A percentile compares a stretch with the other conserved stretches of the same genome.
Conservation (phyloP, 2,329 filamentous ascomycete species). For the Pestalotiopsis sp. region DNA sequence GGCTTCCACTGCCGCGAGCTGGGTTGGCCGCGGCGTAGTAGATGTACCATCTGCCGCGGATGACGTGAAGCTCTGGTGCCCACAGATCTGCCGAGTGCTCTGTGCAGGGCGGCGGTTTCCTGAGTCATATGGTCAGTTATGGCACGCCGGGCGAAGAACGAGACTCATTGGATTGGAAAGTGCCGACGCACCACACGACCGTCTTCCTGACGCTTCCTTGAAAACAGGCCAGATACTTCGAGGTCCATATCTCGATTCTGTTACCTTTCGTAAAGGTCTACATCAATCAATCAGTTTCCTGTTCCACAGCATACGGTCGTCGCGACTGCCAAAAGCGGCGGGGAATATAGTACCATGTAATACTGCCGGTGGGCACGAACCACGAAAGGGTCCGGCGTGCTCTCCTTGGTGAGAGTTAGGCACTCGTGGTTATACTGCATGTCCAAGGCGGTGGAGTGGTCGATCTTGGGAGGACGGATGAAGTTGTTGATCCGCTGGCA, state of each 20-base stretch:
- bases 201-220: conserved; percentile 25
- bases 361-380: conserved; percentile 25
- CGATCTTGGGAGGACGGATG: neutral
- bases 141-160: neutral
- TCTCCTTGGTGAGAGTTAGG: conserved; percentile 31
- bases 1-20: conserved; percentile 30
- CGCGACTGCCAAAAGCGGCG: neutral
- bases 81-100: conserved; percentile 33
- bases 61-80: conserved; percentile 34
- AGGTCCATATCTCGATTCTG: conserved; percentile 34
- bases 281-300: neutral
- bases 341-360: conserved; percentile 26
- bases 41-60: conserved; percentile 35
- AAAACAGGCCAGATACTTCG: conserved; percentile 28
- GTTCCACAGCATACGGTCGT: neutral
- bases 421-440: conserved; percentile 29
- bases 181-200: conserved; percentile 30
- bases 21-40: conserved; percentile 34
- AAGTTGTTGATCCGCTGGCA: neutral
- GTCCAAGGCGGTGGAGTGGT: neutral
- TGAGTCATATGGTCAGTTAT: conserved; percentile 14
- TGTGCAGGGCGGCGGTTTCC: conserved; percentile 31
- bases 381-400: conserved; percentile 34
- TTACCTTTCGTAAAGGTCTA: conserved; percentile 34
- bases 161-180: too few relatives aligned